A percentile compares a stretch with the other conserved stretches of the same genome.
Evolutionary conservation across 441 rosid genomes (phyloP).

Genomic region (California macrophylla): DNA sequence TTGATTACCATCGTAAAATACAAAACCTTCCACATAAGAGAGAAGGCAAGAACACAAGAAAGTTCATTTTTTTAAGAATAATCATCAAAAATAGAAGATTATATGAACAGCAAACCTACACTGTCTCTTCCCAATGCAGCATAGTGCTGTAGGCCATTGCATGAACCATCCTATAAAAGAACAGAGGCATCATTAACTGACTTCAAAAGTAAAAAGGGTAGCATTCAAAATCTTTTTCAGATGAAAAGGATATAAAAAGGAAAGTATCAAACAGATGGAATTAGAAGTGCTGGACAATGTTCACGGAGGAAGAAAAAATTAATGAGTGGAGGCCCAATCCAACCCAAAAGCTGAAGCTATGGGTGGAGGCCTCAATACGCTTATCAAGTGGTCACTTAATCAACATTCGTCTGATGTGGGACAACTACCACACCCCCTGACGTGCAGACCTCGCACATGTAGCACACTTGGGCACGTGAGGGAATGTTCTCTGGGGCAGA

Average conservation of each 20-base stretch:
- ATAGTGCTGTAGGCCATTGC: conserved; percentile 98
- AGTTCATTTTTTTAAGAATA: neutral
- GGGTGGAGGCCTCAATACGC: too few relatives aligned
- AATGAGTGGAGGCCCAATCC: too few relatives aligned
- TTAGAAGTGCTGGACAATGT: neutral
- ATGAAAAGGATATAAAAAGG: neutral
- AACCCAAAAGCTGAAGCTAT: too few relatives aligned
- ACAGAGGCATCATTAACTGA: conserved; percentile 7
- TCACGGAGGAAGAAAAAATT: neutral
- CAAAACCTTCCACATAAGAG: neutral
- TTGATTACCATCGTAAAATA: neutral
- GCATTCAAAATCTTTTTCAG: neutral
- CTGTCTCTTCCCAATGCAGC: conserved; percentile 97
- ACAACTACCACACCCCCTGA: too few relatives aligned
- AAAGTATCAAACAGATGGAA: neutral
- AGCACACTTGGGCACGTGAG: too few relatives aligned
- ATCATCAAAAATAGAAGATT: neutral
- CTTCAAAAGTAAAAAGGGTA: neutral
- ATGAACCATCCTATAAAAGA: conserved; percentile 79
- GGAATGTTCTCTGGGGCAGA: too few relatives aligned
- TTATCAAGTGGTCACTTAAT: too few relatives aligned
- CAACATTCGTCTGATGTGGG: too few relatives aligned
- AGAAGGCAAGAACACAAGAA: neutral
- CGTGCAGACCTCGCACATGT: too few relatives aligned
- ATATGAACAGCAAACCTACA: conserved; percentile 33